Evolutionary conservation across 1,284 basidiomycete genomes (phyloP), one percentile per base, ranked within the genome.

Genomic region (Trametes sp.): DNA sequence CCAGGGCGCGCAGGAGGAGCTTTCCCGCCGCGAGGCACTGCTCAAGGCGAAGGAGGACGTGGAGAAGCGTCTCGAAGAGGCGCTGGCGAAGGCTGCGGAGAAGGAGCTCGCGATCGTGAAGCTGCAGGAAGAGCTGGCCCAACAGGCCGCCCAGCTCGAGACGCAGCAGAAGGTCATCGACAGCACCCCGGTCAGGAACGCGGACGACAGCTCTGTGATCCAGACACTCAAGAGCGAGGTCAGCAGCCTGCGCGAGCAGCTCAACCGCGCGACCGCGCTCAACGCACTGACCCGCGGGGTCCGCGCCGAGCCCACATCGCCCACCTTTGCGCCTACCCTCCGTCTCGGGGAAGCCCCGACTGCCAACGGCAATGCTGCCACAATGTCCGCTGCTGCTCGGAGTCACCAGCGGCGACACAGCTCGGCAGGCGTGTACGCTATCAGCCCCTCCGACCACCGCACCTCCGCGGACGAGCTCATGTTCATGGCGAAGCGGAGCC

Each of bases 181-280:
- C 54, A 73, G 75, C 59, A 77, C 82, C 1, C 90, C 91, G 23
- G 75, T 78, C 38, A 86, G 89, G 67, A 88, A 84, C 57, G 83
- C 87, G 14, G 95, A 96, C 69, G 95, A 97, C 73, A 88, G 82
- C 61, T 91, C 91, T 11, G 91, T 96, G 29, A 94, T 98, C 62
- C 82, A 89, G 65, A 90, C 91, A 0, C 87, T 99, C 72, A 95
- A 98, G 77, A 92, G 87, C 69, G 98, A 99, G 81, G 89, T 99
- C 65, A 90, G 91, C 76, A 90, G 81, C 67, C 82, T 99, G 54
- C 93, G 95, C 63, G 98, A 99, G 75, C 97, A 99, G 76, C 88
- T 99, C 67, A 96, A 96, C 73, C 88, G 98, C 31, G 91, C 96
- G 23, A 95, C 95, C 73, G 95, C 97, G 6, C 84, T 96, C 68